Conservation (phyloP, 2,329 filamentous ascomycete genomes). For the Penicillium glabrum region DNA sequence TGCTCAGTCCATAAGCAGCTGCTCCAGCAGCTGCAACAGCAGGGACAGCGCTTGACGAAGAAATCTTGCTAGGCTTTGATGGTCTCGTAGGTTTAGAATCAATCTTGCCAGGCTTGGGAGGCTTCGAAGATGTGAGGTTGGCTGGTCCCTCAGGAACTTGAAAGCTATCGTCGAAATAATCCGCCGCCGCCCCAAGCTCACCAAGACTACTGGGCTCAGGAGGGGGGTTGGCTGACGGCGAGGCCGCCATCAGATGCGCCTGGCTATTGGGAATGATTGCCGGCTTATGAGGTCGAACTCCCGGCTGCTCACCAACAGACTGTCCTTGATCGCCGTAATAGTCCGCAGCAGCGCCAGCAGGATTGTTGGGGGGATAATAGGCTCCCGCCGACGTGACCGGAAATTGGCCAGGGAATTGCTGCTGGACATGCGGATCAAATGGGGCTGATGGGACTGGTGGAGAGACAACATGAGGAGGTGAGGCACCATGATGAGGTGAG, state of each 20-base stretch:
- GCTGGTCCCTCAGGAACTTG: constrained; percentile 14
- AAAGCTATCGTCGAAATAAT: constrained; percentile 48
- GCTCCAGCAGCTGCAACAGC: constrained; percentile 30
- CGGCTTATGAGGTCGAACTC: constrained; percentile 55
- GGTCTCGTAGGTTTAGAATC: constrained; percentile 28
- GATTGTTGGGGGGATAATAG: constrained; percentile 46
- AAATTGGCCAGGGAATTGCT: constrained; percentile 62
- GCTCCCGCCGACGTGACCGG: constrained; percentile 47
- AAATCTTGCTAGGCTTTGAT: constrained; percentile 25
- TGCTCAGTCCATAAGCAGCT: constrained; percentile 46
- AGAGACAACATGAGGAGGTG: constrained; percentile 22
- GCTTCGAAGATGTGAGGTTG: constrained; percentile 20
- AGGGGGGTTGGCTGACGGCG: constrained; percentile 53
- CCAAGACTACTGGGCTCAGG: constrained; percentile 58
- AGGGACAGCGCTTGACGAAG: constrained; percentile 30
- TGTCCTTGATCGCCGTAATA: constrained; percentile 65
- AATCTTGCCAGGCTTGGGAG: constrained; percentile 27
- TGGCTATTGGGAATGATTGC: constrained; percentile 56
- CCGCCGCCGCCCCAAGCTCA: constrained; percentile 52
- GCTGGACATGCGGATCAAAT: constrained; percentile 51
- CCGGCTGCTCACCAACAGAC: constrained; percentile 60
- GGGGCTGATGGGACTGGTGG: constrained; percentile 27
- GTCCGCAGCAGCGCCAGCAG: constrained; percentile 58
- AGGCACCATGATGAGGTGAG: constrained; percentile 22
- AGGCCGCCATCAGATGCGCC: constrained; percentile 57